A percentile compares a stretch with the other conserved stretches of the same genome.
phyloP scores from a whole-genome alignment of 148 eudicot species.

The Fagopyrum homotropicum region DNA sequence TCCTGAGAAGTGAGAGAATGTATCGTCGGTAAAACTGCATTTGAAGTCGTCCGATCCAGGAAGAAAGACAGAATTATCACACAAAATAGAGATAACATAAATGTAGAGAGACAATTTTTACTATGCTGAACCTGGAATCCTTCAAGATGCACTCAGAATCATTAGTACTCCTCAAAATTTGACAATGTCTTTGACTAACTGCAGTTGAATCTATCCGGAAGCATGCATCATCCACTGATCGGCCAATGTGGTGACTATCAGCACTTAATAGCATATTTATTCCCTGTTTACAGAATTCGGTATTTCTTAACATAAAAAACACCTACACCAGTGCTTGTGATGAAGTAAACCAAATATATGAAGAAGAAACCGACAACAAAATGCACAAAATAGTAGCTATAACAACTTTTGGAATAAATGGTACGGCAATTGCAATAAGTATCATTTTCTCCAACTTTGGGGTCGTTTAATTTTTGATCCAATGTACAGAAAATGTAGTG shows the following conservation, averaged over 20 bases:
- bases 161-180: slow-evolving; percentile 48
- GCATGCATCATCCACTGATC: slow-evolving; percentile 56
- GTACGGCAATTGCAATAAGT: neutral
- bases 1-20: neutral
- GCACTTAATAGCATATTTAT: slow-evolving; percentile 73
- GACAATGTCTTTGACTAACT: slow-evolving; percentile 76
- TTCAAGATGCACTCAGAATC: slow-evolving; percentile 52
- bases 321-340: neutral
- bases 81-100: neutral
- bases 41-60: neutral
- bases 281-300: slow-evolving; percentile 38
- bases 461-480: neutral
- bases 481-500: neutral
- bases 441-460: neutral
- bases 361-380: neutral
- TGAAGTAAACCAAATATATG: neutral
- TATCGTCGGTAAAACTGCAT: neutral
- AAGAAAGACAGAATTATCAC: neutral
- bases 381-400: neutral
- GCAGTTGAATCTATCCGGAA: slow-evolving; percentile 71
- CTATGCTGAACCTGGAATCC: slow-evolving; percentile 63
- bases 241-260: slow-evolving; percentile 75
- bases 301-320: neutral
- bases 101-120: neutral
- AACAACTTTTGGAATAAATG: neutral